These are phyloP conservation scores for Penicillium sp. DNA, from an alignment of 2,329 filamentous ascomycete genomes.

Conservation along the genomic window DNA sequence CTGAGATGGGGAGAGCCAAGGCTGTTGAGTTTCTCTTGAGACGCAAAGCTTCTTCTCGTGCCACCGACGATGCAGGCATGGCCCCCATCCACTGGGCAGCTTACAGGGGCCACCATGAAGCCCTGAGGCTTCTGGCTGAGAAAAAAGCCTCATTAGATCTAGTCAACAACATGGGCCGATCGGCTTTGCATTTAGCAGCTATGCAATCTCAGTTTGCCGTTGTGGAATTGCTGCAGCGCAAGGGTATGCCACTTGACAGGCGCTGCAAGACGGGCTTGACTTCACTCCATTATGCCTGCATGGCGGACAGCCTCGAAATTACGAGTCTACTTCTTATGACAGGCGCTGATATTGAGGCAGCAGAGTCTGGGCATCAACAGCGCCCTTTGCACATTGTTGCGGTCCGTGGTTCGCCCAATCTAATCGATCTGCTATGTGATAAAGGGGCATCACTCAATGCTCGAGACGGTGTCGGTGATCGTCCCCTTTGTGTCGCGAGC, in stretches of 20 bases:
- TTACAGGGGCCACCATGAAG: slow-evolving; percentile 36
- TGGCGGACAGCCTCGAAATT: slow-evolving; percentile 26
- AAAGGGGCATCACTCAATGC: slow-evolving; percentile 30
- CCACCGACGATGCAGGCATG: slow-evolving; percentile 32
- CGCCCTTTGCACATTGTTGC: slow-evolving; percentile 35
- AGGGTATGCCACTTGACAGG: slow-evolving; percentile 25
- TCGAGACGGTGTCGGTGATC: slow-evolving; percentile 31
- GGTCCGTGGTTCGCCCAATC: slow-evolving; percentile 22
- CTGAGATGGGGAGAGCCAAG: slow-evolving; percentile 26
- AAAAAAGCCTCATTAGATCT: slow-evolving; percentile 26
- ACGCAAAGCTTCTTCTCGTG: slow-evolving; percentile 26
- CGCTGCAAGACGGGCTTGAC: slow-evolving; percentile 27
- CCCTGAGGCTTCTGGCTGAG: slow-evolving; percentile 30
- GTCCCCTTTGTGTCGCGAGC: slow-evolving; percentile 32
- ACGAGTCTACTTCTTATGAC: slow-evolving; percentile 31
- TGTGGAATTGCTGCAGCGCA: slow-evolving; percentile 36
- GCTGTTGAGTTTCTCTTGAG: slow-evolving; percentile 30
- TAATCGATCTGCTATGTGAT: slow-evolving; percentile 31
- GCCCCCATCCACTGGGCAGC: slow-evolving; percentile 38
- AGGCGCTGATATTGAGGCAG: slow-evolving; percentile 33
- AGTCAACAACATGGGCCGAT: slow-evolving; percentile 29
- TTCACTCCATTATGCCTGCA: slow-evolving; percentile 38
- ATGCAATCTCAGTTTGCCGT: slow-evolving; percentile 35
- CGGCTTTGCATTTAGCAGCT: slow-evolving; percentile 34
- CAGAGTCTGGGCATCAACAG: slow-evolving; percentile 22